Evolutionary conservation across 306 rosid species (phyloP), one percentile per base, ranked within the genome.

Genomic region (Citrullus colocynthis): DNA sequence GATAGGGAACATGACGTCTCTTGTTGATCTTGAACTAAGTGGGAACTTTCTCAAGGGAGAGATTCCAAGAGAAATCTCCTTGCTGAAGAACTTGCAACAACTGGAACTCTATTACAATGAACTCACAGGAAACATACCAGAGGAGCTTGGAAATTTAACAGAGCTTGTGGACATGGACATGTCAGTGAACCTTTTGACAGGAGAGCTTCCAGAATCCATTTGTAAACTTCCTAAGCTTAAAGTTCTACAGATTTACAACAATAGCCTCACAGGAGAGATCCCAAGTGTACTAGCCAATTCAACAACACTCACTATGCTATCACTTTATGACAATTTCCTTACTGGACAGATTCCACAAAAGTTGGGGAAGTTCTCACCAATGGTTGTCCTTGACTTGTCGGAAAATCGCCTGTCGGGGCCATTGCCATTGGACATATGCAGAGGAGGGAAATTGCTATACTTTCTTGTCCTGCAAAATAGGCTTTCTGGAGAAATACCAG

Each of bases 71-170:
- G 91, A 92, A 85, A 84, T 96, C 17, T 95, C 97, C 9, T 74
- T 66, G 56, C 81, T 96, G 70, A 91, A 83, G 84, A 96, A 89
- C 71, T 69, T 96, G 84, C 82, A 78, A 52, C 84, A 61, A 42
- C 93, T 96, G 48, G 98, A 92, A 87, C 97, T 96, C 32, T 96
- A 96, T 90, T 96, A 96, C 73, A 95, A 95, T 84, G 83, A 56
- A 20, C 89, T 96, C 7, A 79, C 78, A 21, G 99, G 99, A 8
- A 83, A 79, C 56, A 88, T 96, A 36, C 99, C 99, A 0, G 88
- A 82, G 80, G 97, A 87, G 85, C 80, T 96, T 1, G 99, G 99
- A 49, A 91, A 96, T 81, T 85, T 96, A 58, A 85, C 91, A 1
- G 90, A 85, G 84, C 93, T 96, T 2, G 77, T 4, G 6, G 99